Base-by-base conservation (phyloP, 1,284 basidiomycete species). In the Ceratobasidium sp. region DNA sequence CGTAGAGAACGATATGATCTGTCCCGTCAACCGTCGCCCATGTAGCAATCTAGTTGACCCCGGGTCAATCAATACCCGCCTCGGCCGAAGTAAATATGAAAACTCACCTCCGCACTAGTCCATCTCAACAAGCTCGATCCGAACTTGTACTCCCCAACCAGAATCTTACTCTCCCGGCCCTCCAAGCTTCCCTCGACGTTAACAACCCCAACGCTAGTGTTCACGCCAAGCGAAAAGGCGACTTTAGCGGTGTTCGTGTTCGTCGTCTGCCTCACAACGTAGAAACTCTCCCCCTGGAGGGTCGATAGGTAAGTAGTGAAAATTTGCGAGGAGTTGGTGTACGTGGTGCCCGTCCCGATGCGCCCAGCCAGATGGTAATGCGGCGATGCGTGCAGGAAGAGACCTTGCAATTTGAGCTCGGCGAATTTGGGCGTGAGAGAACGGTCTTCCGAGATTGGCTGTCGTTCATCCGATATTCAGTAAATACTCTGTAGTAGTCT, bases 1-100 rank as follows among this genome's bases (percentile, higher is more conserved):
- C 82, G 72, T 85, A 85, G 7, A 83, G 78, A 1, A 85, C 77
- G 33, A 85, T 79, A 11, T 82, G 82, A 75, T 85, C 84, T 5
- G 80, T 73, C 19, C 76, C 75, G 29, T 82, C 82, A 44, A 84
- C 81, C 0, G 83, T 84, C 9, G 79, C 75, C 83, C 82, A 83
- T 0, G 83, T 83, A 75, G 84, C 77, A 17, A 84, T 78, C 82
- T 84, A 67, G 11, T 5, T 29, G 17, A 1, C 17, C 2, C 7
- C 24, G n/a, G n/a, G n/a, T n/a, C n/a, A n/a, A n/a, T n/a, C n/a
- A n/a, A n/a, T n/a, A n/a, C n/a, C n/a, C n/a, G n/a, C n/a, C n/a
- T n/a, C n/a, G n/a, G n/a, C n/a, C n/a, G n/a, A n/a, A n/a, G n/a
- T n/a, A n/a, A n/a, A n/a, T n/a, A n/a, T 47, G 1, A 27, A 15